Base-by-base conservation (phyloP, 192 early-diverging fungal genomes). In the Backusella psychrophila region DNA sequence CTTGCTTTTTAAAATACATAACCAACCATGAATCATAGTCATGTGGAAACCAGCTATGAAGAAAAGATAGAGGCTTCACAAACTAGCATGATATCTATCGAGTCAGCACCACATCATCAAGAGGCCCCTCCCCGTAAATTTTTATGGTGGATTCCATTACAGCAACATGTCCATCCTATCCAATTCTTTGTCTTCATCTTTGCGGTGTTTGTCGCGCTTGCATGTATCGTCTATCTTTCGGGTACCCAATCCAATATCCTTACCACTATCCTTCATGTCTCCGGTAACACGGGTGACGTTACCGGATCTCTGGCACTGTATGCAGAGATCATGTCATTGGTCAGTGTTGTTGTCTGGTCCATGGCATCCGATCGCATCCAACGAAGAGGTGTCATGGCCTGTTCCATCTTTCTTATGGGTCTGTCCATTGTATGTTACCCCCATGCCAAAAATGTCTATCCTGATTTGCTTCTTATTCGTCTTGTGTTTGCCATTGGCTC, bases 401-500 rank as follows among this genome's bases (percentile, higher is more conserved):
- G 78, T 21, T 86, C 87, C 6, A 89, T 90, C 63, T 3, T 83
- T 12, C 52, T 87, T 38, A 87, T 91, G 76, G 88, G 85, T 23
- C n/a, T 88, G 3, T 81, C 81, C 4, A 71, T 93, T 23, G 75
- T 83, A 23, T 38, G 79, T 19, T 91, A 87, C 74, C 79, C 92
- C 0, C 81, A 80, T 71, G 86, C 88, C 41, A 77, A 78, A 35
- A 84, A 86, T 46, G 81, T 92, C 0, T 92, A 90, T 72, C 88
- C 90, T 1, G 77, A 81, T 11, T 76, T 94, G 80, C 71, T 94
- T 1, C 70, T 92, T 5, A 81, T 83, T 66, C 85, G 91, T 35
- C 75, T 92, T 3, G 17, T 94, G 33, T 94, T 93, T 83, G 89
- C 93, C 5, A 35, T 92, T 5, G 93, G 93, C 9, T 86, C 89